phyloP scores from a whole-genome alignment of 164 flowering plant genomes.

The Nymphaea colorata region DNA sequence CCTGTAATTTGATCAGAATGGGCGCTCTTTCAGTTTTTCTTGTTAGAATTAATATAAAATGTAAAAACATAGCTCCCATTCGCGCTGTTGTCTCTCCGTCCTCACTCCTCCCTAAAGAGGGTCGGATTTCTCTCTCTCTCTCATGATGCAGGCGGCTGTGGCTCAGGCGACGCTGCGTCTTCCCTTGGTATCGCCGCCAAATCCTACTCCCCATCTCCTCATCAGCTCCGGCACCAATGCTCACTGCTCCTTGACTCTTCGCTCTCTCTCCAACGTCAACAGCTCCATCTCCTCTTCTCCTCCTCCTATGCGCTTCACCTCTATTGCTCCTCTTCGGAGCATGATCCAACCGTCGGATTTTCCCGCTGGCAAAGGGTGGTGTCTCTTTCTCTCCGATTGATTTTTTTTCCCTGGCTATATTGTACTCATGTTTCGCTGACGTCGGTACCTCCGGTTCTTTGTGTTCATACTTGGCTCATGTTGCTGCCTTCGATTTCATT shows the following conservation, averaged over 20 bases:
- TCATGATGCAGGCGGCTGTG: neutral
- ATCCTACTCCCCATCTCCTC: neutral
- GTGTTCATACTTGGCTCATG: neutral
- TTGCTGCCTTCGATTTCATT: neutral
- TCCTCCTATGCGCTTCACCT: neutral
- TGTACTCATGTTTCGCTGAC: too few species aligned
- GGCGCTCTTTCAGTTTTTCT: too few species aligned
- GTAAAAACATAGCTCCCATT: too few species aligned
- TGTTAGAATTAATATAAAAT: too few species aligned
- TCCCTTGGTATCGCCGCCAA: neutral
- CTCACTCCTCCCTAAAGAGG: too few species aligned
- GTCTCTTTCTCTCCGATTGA: neutral
- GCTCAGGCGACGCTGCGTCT: neutral
- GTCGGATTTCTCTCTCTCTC: too few species aligned
- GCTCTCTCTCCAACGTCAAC: neutral
- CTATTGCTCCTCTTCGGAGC: conserved; percentile 1
- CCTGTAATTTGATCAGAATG: too few species aligned
- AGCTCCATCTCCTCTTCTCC: neutral
- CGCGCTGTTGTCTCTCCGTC: too few species aligned
- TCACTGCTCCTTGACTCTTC: neutral
- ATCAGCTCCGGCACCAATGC: neutral
- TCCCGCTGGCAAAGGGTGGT: conserved; percentile 46
- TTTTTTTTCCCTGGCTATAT: too few species aligned
- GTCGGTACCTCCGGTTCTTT: too few species aligned
- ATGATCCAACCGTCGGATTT: conserved; percentile 21